phyloP scores from a whole-genome alignment of 2,329 filamentous ascomycete species.

The Phialophora expanda region DNA sequence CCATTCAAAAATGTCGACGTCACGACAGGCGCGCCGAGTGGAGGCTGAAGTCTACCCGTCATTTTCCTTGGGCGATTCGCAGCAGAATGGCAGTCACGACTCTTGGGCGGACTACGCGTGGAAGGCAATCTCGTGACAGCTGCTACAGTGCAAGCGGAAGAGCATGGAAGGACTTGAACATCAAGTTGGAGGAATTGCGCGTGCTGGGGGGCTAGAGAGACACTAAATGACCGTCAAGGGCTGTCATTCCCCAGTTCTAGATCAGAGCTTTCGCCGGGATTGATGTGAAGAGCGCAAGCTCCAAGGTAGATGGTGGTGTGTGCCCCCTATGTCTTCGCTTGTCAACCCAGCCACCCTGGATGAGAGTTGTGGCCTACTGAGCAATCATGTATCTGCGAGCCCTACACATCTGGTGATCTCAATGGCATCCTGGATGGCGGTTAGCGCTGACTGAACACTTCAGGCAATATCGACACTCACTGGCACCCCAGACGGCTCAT shows the following conservation, averaged over 20 bases:
- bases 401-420: constrained; percentile 67
- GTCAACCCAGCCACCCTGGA: background rate
- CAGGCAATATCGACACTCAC: constrained; percentile 40
- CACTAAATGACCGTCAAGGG: background rate
- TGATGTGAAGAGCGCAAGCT: background rate
- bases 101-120: background rate
- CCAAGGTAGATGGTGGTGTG: background rate
- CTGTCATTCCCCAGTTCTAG: background rate
- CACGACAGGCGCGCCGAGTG: background rate
- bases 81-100: background rate
- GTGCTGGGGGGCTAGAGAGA: background rate
- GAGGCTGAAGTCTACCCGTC: background rate
- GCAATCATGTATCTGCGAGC: constrained; percentile 34
- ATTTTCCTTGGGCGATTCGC: background rate
- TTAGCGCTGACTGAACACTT: background rate
- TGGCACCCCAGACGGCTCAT: constrained; percentile 69
- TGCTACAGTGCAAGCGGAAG: background rate
- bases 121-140: background rate
- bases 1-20: background rate
- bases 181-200: background rate
- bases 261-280: background rate
- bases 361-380: background rate
- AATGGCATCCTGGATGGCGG: constrained; percentile 63
- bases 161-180: background rate
- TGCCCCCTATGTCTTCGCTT: background rate